Evolutionary conservation across 2,329 filamentous ascomycete genomes (phyloP), one percentile per base, ranked within the genome.

Genomic region (Aspergillus aculeatinus): DNA sequence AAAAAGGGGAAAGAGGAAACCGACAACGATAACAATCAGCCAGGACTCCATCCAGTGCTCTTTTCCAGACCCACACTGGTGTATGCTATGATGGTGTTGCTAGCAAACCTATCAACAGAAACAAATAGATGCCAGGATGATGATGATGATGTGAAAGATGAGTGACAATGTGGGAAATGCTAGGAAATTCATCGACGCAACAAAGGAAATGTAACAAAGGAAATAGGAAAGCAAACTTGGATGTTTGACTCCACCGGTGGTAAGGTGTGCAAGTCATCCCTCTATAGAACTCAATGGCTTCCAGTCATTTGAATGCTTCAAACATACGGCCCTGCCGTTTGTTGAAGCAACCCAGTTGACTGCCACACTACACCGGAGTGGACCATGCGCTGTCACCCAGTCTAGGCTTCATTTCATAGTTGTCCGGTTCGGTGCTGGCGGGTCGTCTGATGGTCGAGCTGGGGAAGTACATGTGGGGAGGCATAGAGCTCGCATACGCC

Each of bases 371-470:
- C 25, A 77, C 74, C 10, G 75, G 61, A 25, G 75, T 76, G 14
- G 74, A 72, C 75, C 75, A 77, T 50, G 70, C 64, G 53, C 71
- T 70, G 51, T 75, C 71, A 31, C 69, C 69, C 59, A 76, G 60
- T 58, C 72, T 73, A 27, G 85, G 80, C 74, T 87, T 89, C 63
- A 85, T 79, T 49, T 88, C 86, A 67, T 88, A 89, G 58, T 83
- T 81, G 57, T 86, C 82, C 6, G 89, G 87, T 72, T 95, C 89
- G 3, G 90, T 86, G 81, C 90, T 92, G 67, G 89, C 88, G 4
- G 89, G 88, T 60, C 90, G 84, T 59, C 90, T 86, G 66, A 91
- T 87, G 60, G 86, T 83, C 5, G 85, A 83, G 63, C 86, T 86
- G 39, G 83, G 82, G 67, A 92, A 93, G 74, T 92, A 94, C 79